A percentile compares a stretch with the other conserved stretches of the same genome.
Conservation (phyloP, 768 basidiomycete species). For the Serendipita indica region DNA sequence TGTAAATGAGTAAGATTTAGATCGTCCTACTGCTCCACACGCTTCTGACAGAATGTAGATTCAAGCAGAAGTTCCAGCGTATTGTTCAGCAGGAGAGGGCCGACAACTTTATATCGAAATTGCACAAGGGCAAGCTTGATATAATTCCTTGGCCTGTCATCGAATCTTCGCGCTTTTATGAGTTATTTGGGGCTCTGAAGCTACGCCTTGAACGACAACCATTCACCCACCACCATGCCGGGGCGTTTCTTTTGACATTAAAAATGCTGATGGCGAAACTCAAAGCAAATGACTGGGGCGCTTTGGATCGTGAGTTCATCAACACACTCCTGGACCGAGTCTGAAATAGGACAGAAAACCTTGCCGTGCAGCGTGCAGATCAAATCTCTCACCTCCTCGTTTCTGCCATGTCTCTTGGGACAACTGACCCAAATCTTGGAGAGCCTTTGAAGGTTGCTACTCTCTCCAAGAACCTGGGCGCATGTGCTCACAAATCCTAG, state of each 20-base stretch:
- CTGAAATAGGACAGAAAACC: conserved; percentile 27
- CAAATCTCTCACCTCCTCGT: conserved; percentile 29
- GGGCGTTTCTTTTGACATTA: conserved; percentile 39
- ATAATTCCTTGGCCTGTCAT: conserved; percentile 59
- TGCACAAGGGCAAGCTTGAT: conserved; percentile 39
- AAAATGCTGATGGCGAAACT: conserved; percentile 55
- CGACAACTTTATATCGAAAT: conserved; percentile 44
- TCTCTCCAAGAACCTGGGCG: not conserved
- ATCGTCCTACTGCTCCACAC: not conserved
- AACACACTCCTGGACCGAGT: conserved; percentile 11
- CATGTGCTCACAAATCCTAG: conserved; percentile 20
- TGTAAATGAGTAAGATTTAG: conserved; percentile 34
- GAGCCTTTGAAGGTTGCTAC: conserved; percentile 37
- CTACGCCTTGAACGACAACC: conserved; percentile 33
- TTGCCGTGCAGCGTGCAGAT: conserved; percentile 23
- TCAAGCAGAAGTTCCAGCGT: conserved; percentile 40
- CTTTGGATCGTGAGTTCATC: conserved; percentile 38
- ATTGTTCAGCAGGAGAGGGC: conserved; percentile 50
- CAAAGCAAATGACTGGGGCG: conserved; percentile 53
- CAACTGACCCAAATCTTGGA: conserved; percentile 28
- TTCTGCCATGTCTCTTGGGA: conserved; percentile 35
- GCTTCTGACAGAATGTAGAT: conserved; percentile 25
- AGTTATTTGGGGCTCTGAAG: conserved; percentile 35
- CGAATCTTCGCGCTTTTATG: conserved; percentile 45
- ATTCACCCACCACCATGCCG: conserved; percentile 35